Conservation (phyloP, 2,329 filamentous ascomycete species). For the Pyrenophora graminea region DNA sequence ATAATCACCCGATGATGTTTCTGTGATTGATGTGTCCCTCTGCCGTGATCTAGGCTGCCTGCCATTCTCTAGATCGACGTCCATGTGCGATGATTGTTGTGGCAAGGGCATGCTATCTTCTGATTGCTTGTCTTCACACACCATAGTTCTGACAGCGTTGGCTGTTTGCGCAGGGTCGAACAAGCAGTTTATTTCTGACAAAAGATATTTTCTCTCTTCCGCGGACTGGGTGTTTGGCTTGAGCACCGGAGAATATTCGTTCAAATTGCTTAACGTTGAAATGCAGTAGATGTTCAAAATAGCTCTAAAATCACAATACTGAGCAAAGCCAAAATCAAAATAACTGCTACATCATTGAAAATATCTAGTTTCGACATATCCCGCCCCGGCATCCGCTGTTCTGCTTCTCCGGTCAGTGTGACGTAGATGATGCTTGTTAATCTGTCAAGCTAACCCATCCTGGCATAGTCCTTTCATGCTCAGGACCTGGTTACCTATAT, state of each 20-base stretch:
- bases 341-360: background rate
- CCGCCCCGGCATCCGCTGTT: background rate
- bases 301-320: background rate
- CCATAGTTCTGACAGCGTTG: background rate
- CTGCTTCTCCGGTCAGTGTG: slow-evolving; percentile 5
- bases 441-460: background rate
- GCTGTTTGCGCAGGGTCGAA: background rate
- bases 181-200: background rate
- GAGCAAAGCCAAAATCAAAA: background rate
- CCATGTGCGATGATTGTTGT: background rate
- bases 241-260: too few species aligned
- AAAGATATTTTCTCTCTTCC: background rate
- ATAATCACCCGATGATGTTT: slow-evolving; percentile 12
- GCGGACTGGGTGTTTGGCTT: too few species aligned
- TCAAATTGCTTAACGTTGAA: too few species aligned
- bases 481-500: background rate
- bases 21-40: slow-evolving; percentile 11
- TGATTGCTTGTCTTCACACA: background rate
- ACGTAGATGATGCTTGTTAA: slow-evolving; percentile 4
- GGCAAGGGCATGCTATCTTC: background rate
- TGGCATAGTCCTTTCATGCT: background rate
- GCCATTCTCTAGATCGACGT: slow-evolving; percentile 15
- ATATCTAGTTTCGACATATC: background rate
- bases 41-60: slow-evolving; percentile 15
- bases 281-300: too few species aligned